These are phyloP conservation scores for Tylopilus plumbeoviolaceoides DNA, from an alignment of 768 basidiomycete species.

Conservation along the genomic window DNA sequence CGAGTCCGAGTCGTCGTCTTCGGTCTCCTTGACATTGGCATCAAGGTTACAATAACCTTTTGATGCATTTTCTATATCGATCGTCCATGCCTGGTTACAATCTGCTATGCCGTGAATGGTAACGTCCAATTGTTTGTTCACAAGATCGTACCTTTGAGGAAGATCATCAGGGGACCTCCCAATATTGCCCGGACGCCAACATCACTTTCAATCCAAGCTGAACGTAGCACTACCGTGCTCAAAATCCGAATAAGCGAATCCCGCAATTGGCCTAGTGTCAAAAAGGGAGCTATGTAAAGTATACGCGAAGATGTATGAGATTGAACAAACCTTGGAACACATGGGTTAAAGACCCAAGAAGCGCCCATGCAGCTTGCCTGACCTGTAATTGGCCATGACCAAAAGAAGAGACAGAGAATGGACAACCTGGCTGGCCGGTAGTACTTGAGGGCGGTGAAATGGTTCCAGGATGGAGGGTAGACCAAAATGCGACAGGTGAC, in stretches of 20 bases:
- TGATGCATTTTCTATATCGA: constrained; percentile 17
- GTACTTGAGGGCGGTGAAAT: constrained; percentile 30
- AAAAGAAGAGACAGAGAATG: constrained; percentile 28
- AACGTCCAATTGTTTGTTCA: background rate
- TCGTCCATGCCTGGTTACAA: constrained; percentile 61
- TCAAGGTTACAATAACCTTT: constrained; percentile 30
- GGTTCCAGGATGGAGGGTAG: constrained; percentile 48
- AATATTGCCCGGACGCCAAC: constrained; percentile 59
- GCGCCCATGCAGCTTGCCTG: constrained; percentile 67
- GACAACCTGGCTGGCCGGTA: constrained; percentile 31
- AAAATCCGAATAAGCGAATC: constrained; percentile 41
- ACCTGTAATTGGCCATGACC: constrained; percentile 69
- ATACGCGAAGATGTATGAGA: background rate
- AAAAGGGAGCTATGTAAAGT: background rate
- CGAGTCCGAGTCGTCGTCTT: constrained; percentile 32
- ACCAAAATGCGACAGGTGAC: constrained; percentile 51
- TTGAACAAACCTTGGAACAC: constrained; percentile 40
- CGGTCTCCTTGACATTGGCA: constrained; percentile 8
- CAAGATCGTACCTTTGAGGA: constrained; percentile 56
- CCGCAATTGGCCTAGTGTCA: constrained; percentile 22
- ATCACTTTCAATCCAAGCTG: constrained; percentile 71
- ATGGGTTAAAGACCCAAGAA: constrained; percentile 42
- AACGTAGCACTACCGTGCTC: constrained; percentile 58
- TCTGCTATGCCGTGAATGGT: constrained; percentile 36
- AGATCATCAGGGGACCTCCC: constrained; percentile 67